Evolutionary conservation across 2,329 filamentous ascomycete species (phyloP).

Genomic region (Fusarium annulatum): DNA sequence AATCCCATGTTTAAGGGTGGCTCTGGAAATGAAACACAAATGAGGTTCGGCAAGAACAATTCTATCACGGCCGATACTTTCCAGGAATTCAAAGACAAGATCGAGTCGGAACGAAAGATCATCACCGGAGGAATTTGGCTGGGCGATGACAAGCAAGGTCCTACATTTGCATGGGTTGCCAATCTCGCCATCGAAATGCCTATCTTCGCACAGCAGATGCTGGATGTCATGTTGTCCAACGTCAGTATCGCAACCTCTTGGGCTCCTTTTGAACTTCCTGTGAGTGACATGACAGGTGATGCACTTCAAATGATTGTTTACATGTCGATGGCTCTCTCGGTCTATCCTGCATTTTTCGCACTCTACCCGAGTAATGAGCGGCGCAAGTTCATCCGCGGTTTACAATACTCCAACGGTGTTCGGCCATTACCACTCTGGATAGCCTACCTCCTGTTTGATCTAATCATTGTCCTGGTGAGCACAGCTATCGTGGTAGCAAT

Average conservation of each 20-base stretch:
- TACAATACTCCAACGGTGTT: constrained; percentile 94
- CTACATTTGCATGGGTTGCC: constrained; percentile 78
- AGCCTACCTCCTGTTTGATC: constrained; percentile 85
- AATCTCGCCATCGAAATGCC: constrained; percentile 68
- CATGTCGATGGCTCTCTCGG: constrained; percentile 80
- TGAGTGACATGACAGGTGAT: constrained; percentile 74
- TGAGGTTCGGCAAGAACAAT: constrained; percentile 34
- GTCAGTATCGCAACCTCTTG: constrained; percentile 78
- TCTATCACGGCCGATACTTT: constrained; percentile 66
- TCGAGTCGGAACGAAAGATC: constrained; percentile 71
- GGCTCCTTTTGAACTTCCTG: constrained; percentile 80
- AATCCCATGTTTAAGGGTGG: constrained; percentile 52
- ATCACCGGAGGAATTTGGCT: constrained; percentile 84
- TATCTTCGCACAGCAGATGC: constrained; percentile 72
- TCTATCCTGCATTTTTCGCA: constrained; percentile 87
- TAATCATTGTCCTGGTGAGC: constrained; percentile 73
- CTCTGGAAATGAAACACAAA: constrained; percentile 28
- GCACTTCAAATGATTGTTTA: constrained; percentile 84
- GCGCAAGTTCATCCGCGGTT: constrained; percentile 78
- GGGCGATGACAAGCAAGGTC: constrained; percentile 66
- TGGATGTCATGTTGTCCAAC: constrained; percentile 74
- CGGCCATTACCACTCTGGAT: constrained; percentile 84
- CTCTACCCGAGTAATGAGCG: constrained; percentile 90
- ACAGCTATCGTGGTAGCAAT: constrained; percentile 75
- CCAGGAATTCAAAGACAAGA: constrained; percentile 73